phyloP scores from a whole-genome alignment of 768 basidiomycete species.

The Imleria badia region DNA sequence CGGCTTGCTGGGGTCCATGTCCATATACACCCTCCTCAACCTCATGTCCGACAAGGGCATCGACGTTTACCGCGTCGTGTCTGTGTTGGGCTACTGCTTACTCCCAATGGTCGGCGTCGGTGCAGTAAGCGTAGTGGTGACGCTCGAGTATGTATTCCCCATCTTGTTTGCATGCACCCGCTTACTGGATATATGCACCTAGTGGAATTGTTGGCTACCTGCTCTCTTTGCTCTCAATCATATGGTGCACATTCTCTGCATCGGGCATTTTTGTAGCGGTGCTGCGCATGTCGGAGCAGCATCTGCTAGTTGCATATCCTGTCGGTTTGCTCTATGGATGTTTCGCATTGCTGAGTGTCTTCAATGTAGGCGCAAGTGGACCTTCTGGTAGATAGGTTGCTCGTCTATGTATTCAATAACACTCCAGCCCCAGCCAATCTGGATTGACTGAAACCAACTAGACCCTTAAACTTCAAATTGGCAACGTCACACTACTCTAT shows the following conservation, averaged over 20 bases:
- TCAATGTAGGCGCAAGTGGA: slow-evolving; percentile 53
- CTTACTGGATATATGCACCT: slow-evolving; percentile 2
- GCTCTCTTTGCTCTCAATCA: slow-evolving; percentile 75
- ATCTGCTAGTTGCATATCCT: slow-evolving; percentile 94
- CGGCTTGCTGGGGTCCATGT: slow-evolving; percentile 88
- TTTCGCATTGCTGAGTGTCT: slow-evolving; percentile 90
- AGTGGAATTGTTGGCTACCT: slow-evolving; percentile 87
- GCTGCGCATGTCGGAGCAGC: slow-evolving; percentile 92
- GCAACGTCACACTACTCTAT: background rate
- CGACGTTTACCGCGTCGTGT: slow-evolving; percentile 92
- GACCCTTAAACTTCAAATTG: background rate
- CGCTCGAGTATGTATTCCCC: slow-evolving; percentile 71
- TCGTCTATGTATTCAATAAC: slow-evolving; percentile 10
- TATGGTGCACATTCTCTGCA: slow-evolving; percentile 97
- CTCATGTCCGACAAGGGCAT: slow-evolving; percentile 96
- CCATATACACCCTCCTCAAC: slow-evolving; percentile 93
- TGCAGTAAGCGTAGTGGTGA: slow-evolving; percentile 80
- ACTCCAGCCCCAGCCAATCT: background rate
- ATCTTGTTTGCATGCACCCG: background rate
- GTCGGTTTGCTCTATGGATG: slow-evolving; percentile 92
- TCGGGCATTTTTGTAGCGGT: slow-evolving; percentile 96
- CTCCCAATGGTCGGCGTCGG: slow-evolving; percentile 96
- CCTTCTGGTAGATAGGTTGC: slow-evolving; percentile 31
- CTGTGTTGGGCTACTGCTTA: slow-evolving; percentile 95
- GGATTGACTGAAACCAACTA: background rate